Evolutionary conservation across 352 stramenopile species (phyloP).

Genomic region (Pythium dissimile): DNA sequence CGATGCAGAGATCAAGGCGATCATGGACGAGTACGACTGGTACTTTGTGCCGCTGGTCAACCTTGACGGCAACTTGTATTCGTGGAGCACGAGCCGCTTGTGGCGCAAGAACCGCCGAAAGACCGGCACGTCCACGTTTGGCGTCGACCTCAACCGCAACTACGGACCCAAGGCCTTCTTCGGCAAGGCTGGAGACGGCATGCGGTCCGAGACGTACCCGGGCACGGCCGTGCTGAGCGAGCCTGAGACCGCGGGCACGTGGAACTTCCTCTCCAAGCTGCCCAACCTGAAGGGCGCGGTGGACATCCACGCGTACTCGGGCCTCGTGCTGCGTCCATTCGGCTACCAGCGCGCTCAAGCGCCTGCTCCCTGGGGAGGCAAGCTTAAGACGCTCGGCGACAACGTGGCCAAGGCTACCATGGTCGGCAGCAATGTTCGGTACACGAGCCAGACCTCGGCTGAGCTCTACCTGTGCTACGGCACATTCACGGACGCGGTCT

Average conservation of each 20-base stretch:
- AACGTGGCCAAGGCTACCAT: slow-evolving; percentile 25
- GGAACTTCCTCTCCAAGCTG: slow-evolving; percentile 4
- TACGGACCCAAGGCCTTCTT: slow-evolving; percentile 26
- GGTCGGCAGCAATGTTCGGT: slow-evolving; percentile 3
- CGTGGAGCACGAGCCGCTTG: slow-evolving; percentile 20
- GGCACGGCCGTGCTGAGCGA: slow-evolving; percentile 24
- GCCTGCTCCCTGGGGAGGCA: slow-evolving; percentile 22
- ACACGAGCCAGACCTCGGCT: slow-evolving; percentile 22
- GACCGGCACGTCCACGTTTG: background rate
- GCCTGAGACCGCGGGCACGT: slow-evolving; percentile 13
- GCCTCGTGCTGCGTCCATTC: slow-evolving; percentile 29
- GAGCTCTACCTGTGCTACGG: slow-evolving; percentile 34
- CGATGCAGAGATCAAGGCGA: slow-evolving; percentile 13
- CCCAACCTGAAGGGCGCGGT: slow-evolving; percentile 6
- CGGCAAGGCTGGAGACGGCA: slow-evolving; percentile 15
- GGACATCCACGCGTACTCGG: slow-evolving; percentile 32
- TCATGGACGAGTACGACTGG: slow-evolving; percentile 26
- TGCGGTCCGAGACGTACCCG: slow-evolving; percentile 24
- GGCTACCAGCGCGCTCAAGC: slow-evolving; percentile 20
- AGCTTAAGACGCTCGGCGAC: slow-evolving; percentile 28
- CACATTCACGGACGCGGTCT: slow-evolving; percentile 32
- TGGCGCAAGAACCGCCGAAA: slow-evolving; percentile 28
- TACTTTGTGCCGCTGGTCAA: slow-evolving; percentile 30
- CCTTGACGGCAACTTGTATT: slow-evolving; percentile 21
- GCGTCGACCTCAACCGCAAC: slow-evolving; percentile 29